A percentile compares a stretch with the other conserved stretches of the same genome.
phyloP scores from a whole-genome alignment of 208 protist species.

The Angomonas deanei region DNA sequence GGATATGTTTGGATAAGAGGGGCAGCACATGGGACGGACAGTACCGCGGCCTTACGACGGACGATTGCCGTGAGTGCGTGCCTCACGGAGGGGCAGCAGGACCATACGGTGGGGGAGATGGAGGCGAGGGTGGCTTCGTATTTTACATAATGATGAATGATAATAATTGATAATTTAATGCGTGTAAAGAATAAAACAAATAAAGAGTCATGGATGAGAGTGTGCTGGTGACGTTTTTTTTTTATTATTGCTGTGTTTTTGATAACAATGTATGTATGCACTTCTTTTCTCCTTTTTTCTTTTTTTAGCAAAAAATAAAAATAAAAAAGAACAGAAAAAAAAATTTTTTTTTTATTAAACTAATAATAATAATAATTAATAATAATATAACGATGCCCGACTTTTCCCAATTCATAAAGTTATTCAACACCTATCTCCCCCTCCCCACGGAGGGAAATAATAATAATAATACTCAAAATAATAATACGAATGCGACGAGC shows the following conservation, averaged over 20 bases:
- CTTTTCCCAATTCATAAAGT: conserved; percentile 75
- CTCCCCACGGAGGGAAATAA: conserved; percentile 26
- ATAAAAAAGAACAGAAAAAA: conserved; percentile 1
- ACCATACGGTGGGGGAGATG: conserved; percentile 61
- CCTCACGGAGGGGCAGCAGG: conserved; percentile 66
- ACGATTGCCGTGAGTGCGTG: conserved; percentile 73
- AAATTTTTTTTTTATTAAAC: not conserved
- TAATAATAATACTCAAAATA: too few relatives aligned
- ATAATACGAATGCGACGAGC: conserved; percentile 1
- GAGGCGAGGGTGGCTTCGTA: conserved; percentile 59
- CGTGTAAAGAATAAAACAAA: not conserved
- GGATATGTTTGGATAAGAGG: conserved; percentile 79
- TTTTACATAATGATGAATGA: conserved; percentile 34
- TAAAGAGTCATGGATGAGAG: not conserved
- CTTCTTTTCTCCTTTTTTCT: not conserved
- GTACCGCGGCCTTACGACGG: conserved; percentile 35
- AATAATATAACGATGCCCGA: conserved; percentile 58
- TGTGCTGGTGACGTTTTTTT: not conserved
- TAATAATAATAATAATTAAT: not conserved
- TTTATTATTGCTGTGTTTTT: not conserved
- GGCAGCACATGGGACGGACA: conserved; percentile 33
- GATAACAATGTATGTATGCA: not conserved
- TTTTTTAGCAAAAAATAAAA: not conserved
- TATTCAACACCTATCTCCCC: conserved; percentile 61
- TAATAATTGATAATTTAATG: too few relatives aligned